Evolutionary conservation across 2,329 filamentous ascomycete genomes (phyloP).

Genomic region (Tolypocladium sp.): DNA sequence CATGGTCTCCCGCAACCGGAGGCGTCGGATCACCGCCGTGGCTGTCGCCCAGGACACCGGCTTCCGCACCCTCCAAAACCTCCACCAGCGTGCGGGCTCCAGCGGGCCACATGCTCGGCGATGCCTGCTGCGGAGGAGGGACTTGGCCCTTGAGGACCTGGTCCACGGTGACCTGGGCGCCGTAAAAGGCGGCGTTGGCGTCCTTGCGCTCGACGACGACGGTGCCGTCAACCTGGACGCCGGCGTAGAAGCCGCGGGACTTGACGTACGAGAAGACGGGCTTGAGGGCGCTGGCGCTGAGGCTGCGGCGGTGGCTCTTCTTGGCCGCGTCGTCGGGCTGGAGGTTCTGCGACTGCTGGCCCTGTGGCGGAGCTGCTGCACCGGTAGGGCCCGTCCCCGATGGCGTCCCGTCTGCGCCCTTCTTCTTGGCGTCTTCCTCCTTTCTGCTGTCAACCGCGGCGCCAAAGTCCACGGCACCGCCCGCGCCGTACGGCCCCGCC

Average conservation of each 20-base stretch:
- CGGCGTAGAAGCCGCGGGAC: conserved; percentile 79
- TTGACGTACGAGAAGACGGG: conserved; percentile 68
- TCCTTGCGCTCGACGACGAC: conserved; percentile 79
- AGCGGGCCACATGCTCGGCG: conserved; percentile 19
- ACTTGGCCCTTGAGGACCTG: conserved; percentile 37
- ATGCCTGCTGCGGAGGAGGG: conserved; percentile 10
- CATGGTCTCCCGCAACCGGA: not conserved
- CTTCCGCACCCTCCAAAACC: conserved; percentile 21
- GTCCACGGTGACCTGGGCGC: conserved; percentile 40
- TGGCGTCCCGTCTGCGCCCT: not conserved
- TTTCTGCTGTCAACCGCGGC: conserved; percentile 12
- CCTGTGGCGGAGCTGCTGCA: not conserved
- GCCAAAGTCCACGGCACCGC: conserved; percentile 59
- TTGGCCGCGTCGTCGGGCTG: not conserved
- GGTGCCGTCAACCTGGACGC: conserved; percentile 79
- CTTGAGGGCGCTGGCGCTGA: conserved; percentile 18
- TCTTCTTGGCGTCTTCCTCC: not conserved
- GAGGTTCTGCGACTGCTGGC: not conserved
- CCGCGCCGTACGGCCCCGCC: conserved; percentile 60
- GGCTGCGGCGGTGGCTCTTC: conserved; percentile 17
- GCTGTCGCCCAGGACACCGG: conserved; percentile 8
- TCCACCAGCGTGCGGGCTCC: conserved; percentile 20
- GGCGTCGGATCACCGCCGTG: not conserved
- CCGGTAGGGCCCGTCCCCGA: not conserved
- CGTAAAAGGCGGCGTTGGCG: conserved; percentile 82